These are phyloP conservation scores for Fusarium xyrophilum DNA, from an alignment of 2,329 filamentous ascomycete genomes.

Conservation along the genomic window DNA sequence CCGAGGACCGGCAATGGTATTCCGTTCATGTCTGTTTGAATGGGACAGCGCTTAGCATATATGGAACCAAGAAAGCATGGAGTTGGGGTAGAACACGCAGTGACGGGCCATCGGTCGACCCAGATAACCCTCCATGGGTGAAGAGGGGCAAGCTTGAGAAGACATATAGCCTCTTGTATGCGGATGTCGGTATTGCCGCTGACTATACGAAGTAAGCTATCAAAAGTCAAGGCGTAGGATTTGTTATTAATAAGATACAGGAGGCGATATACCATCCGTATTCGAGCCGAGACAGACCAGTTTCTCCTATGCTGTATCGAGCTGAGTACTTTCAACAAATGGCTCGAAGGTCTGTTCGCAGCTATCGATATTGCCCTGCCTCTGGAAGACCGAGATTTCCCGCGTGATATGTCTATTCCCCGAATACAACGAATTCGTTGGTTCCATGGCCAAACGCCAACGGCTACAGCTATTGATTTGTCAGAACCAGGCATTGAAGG, in stretches of 20 bases:
- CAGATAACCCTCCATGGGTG: slow-evolving; percentile 59
- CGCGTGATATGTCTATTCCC: slow-evolving; percentile 67
- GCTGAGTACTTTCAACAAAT: slow-evolving; percentile 69
- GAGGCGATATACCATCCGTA: slow-evolving; percentile 71
- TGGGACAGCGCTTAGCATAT: slow-evolving; percentile 72
- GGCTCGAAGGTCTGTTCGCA: slow-evolving; percentile 74
- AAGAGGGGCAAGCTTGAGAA: slow-evolving; percentile 64
- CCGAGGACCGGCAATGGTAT: slow-evolving; percentile 69
- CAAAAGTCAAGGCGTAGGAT: background rate
- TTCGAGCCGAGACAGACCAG: slow-evolving; percentile 76
- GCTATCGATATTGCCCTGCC: slow-evolving; percentile 75
- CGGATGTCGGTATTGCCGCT: slow-evolving; percentile 75
- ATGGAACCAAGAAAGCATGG: slow-evolving; percentile 67
- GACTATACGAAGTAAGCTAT: slow-evolving; percentile 71
- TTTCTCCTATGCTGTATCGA: slow-evolving; percentile 72
- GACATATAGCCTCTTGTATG: slow-evolving; percentile 76
- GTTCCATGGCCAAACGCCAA: slow-evolving; percentile 52
- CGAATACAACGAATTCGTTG: slow-evolving; percentile 61
- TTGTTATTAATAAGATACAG: slow-evolving; percentile 43
- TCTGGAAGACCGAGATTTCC: slow-evolving; percentile 73
- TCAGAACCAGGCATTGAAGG: slow-evolving; percentile 35
- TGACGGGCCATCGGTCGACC: slow-evolving; percentile 57
- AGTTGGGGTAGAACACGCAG: slow-evolving; percentile 57
- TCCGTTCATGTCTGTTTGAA: slow-evolving; percentile 68
- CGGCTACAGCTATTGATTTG: slow-evolving; percentile 37